Conservation (phyloP, 345 rosid species). For the Raphanus sativus region DNA sequence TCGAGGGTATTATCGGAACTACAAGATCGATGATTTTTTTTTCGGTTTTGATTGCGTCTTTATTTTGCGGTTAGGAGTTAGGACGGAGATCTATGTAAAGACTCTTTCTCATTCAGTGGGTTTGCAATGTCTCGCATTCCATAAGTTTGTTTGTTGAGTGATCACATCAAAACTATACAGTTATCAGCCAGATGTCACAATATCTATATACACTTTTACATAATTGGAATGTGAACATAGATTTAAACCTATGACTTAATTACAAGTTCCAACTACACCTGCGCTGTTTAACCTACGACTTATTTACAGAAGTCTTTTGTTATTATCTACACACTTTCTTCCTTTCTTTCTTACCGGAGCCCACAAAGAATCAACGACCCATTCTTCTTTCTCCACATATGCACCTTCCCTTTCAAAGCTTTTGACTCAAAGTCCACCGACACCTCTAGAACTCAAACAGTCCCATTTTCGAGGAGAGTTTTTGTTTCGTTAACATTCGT, state of each 20-base stretch:
- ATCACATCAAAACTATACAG: background rate
- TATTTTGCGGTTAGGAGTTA: background rate
- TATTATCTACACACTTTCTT: conserved; percentile 4
- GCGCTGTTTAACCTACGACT: background rate
- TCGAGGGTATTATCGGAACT: conserved; percentile 27
- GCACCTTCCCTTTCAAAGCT: background rate
- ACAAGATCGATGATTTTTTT: background rate
- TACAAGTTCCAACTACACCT: background rate
- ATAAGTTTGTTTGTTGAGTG: background rate
- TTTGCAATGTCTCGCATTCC: background rate
- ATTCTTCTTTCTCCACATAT: conserved; percentile 1
- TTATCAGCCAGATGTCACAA: background rate
- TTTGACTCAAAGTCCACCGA: background rate
- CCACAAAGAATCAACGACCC: background rate
- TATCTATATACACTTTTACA: background rate
- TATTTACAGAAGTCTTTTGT: conserved; percentile 1
- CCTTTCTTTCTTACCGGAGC: background rate
- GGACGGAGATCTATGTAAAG: background rate
- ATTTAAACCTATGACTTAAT: conserved; percentile 6
- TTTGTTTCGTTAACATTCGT: conserved; percentile 36
- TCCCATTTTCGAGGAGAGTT: conserved; percentile 4
- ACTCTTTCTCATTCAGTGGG: background rate
- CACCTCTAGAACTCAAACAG: background rate
- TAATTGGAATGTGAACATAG: background rate
- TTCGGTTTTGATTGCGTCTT: background rate